Percentiles rank a stretch among this genome's conserved stretches.
Evolutionary conservation across 768 basidiomycete genomes (phyloP).

Genomic region (Lactarius trivialis): DNA sequence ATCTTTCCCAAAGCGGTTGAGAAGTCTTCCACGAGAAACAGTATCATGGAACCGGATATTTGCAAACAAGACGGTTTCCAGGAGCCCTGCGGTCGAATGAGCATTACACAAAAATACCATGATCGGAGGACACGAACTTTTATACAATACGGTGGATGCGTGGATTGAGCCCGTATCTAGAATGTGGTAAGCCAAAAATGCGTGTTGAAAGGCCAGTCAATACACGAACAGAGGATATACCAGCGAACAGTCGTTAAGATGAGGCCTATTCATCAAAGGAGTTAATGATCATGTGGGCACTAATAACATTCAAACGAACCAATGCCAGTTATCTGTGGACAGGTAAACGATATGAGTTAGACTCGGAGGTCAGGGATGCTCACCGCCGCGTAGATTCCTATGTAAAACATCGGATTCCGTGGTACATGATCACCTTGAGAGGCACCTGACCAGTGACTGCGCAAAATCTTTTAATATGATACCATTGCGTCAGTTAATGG

Average conservation of each 20-base stretch:
- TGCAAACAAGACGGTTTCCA: constrained; percentile 80
- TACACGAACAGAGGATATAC: constrained; percentile 60
- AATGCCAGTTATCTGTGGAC: constrained; percentile 4
- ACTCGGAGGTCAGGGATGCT: constrained; percentile 20
- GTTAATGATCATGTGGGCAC: not conserved
- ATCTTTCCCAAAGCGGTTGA: constrained; percentile 87
- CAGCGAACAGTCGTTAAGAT: constrained; percentile 54
- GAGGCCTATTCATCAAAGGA: constrained; percentile 35
- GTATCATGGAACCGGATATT: constrained; percentile 93
- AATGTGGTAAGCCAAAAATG: constrained; percentile 19
- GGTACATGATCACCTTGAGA: constrained; percentile 24
- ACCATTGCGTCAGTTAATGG: constrained; percentile 6
- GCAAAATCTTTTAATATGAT: not conserved
- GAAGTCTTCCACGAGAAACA: constrained; percentile 71
- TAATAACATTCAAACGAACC: constrained; percentile 4
- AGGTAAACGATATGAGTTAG: not conserved
- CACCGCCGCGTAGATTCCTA: constrained; percentile 64
- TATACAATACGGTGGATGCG: constrained; percentile 72
- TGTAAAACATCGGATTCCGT: constrained; percentile 45
- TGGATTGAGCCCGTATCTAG: constrained; percentile 72
- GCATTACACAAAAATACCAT: constrained; percentile 1
- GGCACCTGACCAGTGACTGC: constrained; percentile 38
- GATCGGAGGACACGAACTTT: constrained; percentile 36
- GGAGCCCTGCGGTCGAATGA: constrained; percentile 37
- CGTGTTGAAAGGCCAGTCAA: not conserved